Conservation (phyloP, 2,329 filamentous ascomycete species). For the Fusarium brevicatenulatum region DNA sequence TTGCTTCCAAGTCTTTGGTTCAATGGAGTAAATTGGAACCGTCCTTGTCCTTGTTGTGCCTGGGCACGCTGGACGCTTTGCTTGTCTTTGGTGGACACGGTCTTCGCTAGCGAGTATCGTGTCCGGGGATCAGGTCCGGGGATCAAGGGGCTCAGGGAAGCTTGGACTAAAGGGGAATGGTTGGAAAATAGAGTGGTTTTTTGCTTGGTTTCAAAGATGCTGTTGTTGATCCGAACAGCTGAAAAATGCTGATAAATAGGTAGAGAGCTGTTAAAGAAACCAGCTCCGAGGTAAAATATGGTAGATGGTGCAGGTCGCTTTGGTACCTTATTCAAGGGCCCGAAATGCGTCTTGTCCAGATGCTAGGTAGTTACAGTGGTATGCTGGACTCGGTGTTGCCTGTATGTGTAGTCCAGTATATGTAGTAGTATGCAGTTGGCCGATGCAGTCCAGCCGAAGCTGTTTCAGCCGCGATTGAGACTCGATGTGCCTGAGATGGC, state of each 20-base stretch:
- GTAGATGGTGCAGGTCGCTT: background rate
- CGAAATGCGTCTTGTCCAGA: background rate
- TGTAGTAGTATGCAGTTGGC: background rate
- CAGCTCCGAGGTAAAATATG: background rate
- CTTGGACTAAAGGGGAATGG: slow-evolving; percentile 40
- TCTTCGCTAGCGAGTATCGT: slow-evolving; percentile 28
- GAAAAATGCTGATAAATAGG: background rate
- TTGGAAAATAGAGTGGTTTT: slow-evolving; percentile 18
- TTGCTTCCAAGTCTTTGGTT: slow-evolving; percentile 36
- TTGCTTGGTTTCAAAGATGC: slow-evolving; percentile 18
- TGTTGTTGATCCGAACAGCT: slow-evolving; percentile 12
- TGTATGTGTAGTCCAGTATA: background rate
- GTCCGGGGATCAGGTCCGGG: slow-evolving; percentile 34
- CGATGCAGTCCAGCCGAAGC: background rate
- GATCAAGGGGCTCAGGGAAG: slow-evolving; percentile 39
- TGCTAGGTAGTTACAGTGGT: background rate
- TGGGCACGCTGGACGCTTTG: slow-evolving; percentile 23
- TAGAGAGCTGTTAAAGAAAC: background rate
- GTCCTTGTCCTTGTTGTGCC: slow-evolving; percentile 31
- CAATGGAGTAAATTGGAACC: slow-evolving; percentile 34
- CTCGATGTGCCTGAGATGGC: slow-evolving; percentile 14
- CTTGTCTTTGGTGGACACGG: slow-evolving; percentile 33
- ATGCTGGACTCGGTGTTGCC: background rate
- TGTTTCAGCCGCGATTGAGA: slow-evolving; percentile 27
- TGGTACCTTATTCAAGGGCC: background rate